Evolutionary conservation across 176 grass and related monocot genomes (phyloP), one percentile per base, ranked within the genome.

Genomic region (Cenchrus americanus): DNA sequence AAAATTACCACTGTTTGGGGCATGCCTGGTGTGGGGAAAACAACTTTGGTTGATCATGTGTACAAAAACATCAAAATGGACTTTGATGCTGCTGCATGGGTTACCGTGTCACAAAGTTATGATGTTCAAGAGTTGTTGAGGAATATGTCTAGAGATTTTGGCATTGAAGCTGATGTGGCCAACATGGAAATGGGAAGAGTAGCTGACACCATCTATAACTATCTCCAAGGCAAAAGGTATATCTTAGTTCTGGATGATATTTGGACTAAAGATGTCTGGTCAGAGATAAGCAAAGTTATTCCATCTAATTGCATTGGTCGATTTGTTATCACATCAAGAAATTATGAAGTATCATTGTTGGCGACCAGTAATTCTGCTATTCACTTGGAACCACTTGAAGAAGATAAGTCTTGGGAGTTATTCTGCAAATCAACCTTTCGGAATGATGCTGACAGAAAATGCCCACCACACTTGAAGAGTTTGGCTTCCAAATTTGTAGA

Each of bases 201-300:
- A 27, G 21, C 21, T 0, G 81, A 83, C 5, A 2, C 0, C 6
- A 83, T 75, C 47, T 5, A 1, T 22, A 65, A 6, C 0, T 9
- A 83, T 73, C 71, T 75, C 5, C 0, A 42, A 54, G 47, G 59
- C 37, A 83, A 75, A 83, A 76, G 49, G 11, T 83, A 43, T 60
- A 41, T 83, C 47, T 41, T 83, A 46, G 61, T 83, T 42, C 7
- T 83, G 11, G 81, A 75, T 75, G 81, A 83, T 41, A 30, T 83
- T 0, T 83, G 81, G 71, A 48, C 5, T 26, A 17, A 10, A 2
- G 43, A 83, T 26, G 14, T 75, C 14, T 83, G 81, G 81, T 37
- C 34, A 37, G 34, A 37, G 34, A 37, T 37, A 37, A 65, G 42
- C 17, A 23, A 42, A 24, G 53, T 74, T 10, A 75, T 83, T 42